These are phyloP conservation scores for Mesembryanthemum crystallinum DNA, from an alignment of 148 eudicot genomes.

Conservation along the genomic window DNA sequence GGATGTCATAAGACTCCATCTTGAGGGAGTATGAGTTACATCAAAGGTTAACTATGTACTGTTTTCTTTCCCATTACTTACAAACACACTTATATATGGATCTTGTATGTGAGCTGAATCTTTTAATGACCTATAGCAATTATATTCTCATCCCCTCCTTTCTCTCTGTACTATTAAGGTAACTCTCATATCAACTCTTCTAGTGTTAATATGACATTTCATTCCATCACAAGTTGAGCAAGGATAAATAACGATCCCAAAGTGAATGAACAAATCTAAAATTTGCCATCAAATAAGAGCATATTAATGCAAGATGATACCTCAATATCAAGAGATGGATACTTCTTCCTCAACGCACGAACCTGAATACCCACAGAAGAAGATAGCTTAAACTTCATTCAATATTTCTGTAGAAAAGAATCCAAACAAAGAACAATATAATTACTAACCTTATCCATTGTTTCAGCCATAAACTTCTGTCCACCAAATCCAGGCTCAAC, in stretches of 20 bases:
- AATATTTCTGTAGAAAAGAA: not conserved
- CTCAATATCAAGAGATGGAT: slow-evolving; percentile 91
- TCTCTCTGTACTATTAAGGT: too few relatives aligned
- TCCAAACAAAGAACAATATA: not conserved
- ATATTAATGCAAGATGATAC: slow-evolving; percentile 30
- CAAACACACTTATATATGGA: too few relatives aligned
- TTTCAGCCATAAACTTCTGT: slow-evolving; percentile 97
- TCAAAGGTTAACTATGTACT: too few relatives aligned
- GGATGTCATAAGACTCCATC: too few relatives aligned
- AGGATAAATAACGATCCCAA: not conserved
- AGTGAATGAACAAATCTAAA: slow-evolving; percentile 1
- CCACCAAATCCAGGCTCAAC: slow-evolving; percentile 99
- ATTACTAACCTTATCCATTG: slow-evolving; percentile 80
- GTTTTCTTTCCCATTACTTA: too few relatives aligned
- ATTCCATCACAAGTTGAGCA: not conserved
- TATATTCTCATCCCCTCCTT: too few relatives aligned
- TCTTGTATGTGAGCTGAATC: too few relatives aligned
- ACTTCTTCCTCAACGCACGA: slow-evolving; percentile 64
- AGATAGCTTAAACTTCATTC: not conserved
- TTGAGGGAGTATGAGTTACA: too few relatives aligned
- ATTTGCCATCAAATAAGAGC: not conserved
- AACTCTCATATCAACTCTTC: not conserved
- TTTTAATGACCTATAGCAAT: too few relatives aligned
- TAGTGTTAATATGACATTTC: not conserved
- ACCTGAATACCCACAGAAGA: slow-evolving; percentile 50